Evolutionary conservation across 495 filamentous ascomycete genomes (phyloP), one percentile per base, ranked within the genome.

Genomic region (Tetracladium marchalianum): DNA sequence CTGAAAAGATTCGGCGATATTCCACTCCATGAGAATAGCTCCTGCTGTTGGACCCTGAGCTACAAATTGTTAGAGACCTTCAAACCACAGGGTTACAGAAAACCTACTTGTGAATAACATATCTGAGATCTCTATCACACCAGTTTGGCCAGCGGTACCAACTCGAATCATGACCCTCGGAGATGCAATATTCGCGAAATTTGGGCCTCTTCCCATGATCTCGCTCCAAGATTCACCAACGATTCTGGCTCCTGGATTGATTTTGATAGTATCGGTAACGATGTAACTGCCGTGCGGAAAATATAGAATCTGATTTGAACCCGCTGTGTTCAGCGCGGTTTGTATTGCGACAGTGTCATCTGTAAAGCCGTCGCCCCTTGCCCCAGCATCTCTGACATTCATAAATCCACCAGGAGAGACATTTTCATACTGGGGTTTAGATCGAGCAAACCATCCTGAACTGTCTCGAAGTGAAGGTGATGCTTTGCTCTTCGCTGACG

Each of bases 351-450:
- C 55, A 12, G 70, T 74, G 54, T 87, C 85, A 54, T 90, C 85
- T 4, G 81, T 77, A 0, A 64, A 57, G 1, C 78, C 82, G 61
- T 92, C 82, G 49, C 85, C 84, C 39, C 58, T 73, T 15, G 84
- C 84, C 10, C 76, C 76, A 35, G 57, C 58, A 31, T 40, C 52
- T 52, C 80, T 72, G 49, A 76, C 70, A 47, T 73, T 80, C 40
- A 78, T 54, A 58, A 90, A 80, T 41, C 37, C 68, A 49, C 51
- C 62, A 31, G 42, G 22, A 7, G 22, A 27, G 7, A 41, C 19
- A 5, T 15, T 24, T 5, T 12, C 19, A 77, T 35, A 54, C 77
- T 68, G 6, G 62, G 53, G 46, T 81, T 77, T 35, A 82, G 64
- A 5, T 65, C 64, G 0, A 49, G 55, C 0, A 70, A 72, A 31